Evolutionary conservation across 441 rosid species (phyloP), one percentile per base, ranked within the genome.

Genomic region (Pelargonium fulgidum): DNA sequence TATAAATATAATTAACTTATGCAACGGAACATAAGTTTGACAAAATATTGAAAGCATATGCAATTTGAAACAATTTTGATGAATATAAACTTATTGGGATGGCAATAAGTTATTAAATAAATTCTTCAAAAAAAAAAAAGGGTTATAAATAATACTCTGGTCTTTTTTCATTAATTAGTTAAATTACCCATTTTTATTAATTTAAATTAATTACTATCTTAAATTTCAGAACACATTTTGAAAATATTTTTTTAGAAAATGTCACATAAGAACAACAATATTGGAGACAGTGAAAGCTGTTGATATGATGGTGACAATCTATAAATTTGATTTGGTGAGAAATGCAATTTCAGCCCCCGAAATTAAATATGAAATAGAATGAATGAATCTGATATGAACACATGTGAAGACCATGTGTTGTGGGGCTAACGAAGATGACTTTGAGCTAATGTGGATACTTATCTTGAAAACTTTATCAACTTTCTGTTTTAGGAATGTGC

Each of bases 401-500:
- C 61, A 16, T 54, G 61, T 54, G 61, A 54, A 54, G 61, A 17
- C 61, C 61, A 54, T 17, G 61, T 54, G 61, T 17, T 19, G 61
- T 54, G 61, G 61, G 61, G 61, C 61, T 14, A 54, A 54, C 1
- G 61, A 54, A 54, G 61, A 54, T 1, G 61, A 17, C 24, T 52
- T 52, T 54, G 61, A 54, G 61, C 19, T 36, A 14, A 58, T 26
- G 3, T 11, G 22, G 16, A 24, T 50, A 67, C 12, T 74, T 67
- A 70, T 79, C 79, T 65, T 71, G 20, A 68, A 73, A 82, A 41
- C 75, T 77, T 58, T 74, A 81, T 44, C 52, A 20, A 65, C 73
- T 73, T 71, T 76, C 61, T 72, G 68, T 68, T 48, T 68, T 69
- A 52, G 65, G 69, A 72, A 68, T 64, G 64, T 70, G 68, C 73